Conservation (phyloP, 805 yeast species). For the Candida gorgasii region DNA sequence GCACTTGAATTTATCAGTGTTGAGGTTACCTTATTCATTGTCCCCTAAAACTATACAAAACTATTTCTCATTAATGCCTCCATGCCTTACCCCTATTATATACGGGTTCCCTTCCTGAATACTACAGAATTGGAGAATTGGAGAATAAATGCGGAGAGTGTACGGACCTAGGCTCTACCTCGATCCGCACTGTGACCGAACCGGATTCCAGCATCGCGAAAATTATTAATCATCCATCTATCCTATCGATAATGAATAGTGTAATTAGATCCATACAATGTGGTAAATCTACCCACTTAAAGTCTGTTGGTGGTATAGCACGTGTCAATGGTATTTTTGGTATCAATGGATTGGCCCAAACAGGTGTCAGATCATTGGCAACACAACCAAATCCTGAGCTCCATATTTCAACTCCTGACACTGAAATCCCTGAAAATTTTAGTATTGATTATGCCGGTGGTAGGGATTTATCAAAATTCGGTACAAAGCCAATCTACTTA, state of each 20-base stretch:
- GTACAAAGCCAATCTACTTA: conserved; percentile 88
- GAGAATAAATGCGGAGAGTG: not conserved
- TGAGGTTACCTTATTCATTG: too few species aligned
- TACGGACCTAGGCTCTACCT: not conserved
- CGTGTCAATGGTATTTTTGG: too few species aligned
- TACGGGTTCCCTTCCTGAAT: too few species aligned
- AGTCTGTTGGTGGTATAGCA: too few species aligned
- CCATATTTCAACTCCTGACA: conserved; percentile 22
- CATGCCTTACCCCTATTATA: too few species aligned
- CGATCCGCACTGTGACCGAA: conserved; percentile 2
- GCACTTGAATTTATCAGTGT: too few species aligned
- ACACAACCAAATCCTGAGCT: conserved; percentile 14
- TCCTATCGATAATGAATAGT: not conserved
- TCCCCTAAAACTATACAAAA: too few species aligned
- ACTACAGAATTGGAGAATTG: not conserved
- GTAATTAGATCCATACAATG: conserved; percentile 2
- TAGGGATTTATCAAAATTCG: conserved; percentile 50
- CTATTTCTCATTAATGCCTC: too few species aligned
- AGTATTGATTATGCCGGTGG: conserved; percentile 44
- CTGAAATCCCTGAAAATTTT: conserved; percentile 43
- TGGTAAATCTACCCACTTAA: not conserved
- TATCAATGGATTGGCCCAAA: too few species aligned
- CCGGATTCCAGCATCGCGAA: conserved; percentile 6
- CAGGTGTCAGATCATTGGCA: conserved; percentile 1
- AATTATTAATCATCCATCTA: conserved; percentile 3